Conservation (phyloP, 805 yeast genomes). For the Nakazawaea populi region DNA sequence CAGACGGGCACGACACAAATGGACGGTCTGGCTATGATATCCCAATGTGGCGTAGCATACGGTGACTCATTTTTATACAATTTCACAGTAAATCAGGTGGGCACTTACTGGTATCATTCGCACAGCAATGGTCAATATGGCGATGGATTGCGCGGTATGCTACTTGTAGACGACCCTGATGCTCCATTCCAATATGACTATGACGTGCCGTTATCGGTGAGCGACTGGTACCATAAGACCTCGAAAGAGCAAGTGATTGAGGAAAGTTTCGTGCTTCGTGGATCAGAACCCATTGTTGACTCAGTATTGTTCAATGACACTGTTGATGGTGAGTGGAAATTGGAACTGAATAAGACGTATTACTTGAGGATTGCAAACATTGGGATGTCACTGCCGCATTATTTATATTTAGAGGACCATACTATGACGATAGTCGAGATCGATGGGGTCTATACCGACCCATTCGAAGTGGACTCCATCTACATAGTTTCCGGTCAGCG, state of each 20-base stretch:
- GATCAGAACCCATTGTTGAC: constrained; percentile 45
- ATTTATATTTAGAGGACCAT: constrained; percentile 45
- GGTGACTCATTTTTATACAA: constrained; percentile 31
- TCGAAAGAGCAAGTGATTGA: constrained; percentile 28
- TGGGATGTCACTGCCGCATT: constrained; percentile 55
- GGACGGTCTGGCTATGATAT: constrained; percentile 42
- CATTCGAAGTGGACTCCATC: constrained; percentile 39
- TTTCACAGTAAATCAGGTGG: constrained; percentile 32
- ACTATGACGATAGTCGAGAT: constrained; percentile 47
- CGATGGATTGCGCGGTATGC: constrained; percentile 38
- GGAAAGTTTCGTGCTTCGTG: constrained; percentile 32
- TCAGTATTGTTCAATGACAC: constrained; percentile 42
- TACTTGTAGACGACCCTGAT: constrained; percentile 31
- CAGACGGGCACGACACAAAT: constrained; percentile 28
- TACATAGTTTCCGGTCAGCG: constrained; percentile 36
- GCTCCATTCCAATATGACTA: constrained; percentile 35
- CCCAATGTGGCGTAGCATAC: constrained; percentile 41
- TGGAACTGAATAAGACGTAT: constrained; percentile 39
- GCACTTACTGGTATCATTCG: constrained; percentile 40
- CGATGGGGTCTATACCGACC: constrained; percentile 53
- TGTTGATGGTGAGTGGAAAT: constrained; percentile 33
- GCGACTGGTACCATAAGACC: constrained; percentile 43
- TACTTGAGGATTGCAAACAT: constrained; percentile 43
- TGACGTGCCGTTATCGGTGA: constrained; percentile 33
- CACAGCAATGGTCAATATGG: constrained; percentile 39